Evolutionary conservation across 2,329 filamentous ascomycete species (phyloP).

Genomic region (Penicillium griseofulvum): DNA sequence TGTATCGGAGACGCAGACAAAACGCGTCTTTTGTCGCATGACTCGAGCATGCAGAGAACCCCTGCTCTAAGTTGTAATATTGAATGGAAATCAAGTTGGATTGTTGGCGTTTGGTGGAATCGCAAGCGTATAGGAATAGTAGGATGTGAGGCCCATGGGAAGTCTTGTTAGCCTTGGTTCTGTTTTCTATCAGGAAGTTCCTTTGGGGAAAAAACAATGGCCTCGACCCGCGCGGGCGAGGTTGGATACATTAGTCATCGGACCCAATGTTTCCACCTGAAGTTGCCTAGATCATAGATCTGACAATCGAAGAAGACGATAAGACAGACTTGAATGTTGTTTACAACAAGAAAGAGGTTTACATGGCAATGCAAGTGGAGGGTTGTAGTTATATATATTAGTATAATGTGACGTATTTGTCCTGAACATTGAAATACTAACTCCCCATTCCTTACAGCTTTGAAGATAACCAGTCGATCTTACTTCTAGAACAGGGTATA

Average conservation of each 20-base stretch:
- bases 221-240: background rate
- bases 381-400: background rate
- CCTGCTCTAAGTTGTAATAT: background rate
- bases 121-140: slow-evolving; percentile 4
- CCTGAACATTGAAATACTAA: background rate
- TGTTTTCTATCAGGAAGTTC: background rate
- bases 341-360: background rate
- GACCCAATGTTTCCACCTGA: slow-evolving; percentile 18
- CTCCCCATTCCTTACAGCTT: no score
- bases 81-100: slow-evolving; percentile 1
- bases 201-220: slow-evolving; percentile 7
- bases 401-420: background rate
- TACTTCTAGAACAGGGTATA: slow-evolving; percentile 17
- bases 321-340: background rate
- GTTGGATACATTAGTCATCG: slow-evolving; percentile 22
- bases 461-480: background rate
- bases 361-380: background rate
- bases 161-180: background rate
- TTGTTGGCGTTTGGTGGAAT: background rate
- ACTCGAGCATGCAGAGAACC: background rate
- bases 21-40: slow-evolving; percentile 46
- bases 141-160: slow-evolving; percentile 1
- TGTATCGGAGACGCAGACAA: slow-evolving; percentile 61
- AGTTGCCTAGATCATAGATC: slow-evolving; percentile 13
- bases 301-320: background rate